A percentile compares a stretch with the other conserved stretches of the same genome.
Conservation (phyloP, 768 basidiomycete species). For the Epithele typhae region DNA sequence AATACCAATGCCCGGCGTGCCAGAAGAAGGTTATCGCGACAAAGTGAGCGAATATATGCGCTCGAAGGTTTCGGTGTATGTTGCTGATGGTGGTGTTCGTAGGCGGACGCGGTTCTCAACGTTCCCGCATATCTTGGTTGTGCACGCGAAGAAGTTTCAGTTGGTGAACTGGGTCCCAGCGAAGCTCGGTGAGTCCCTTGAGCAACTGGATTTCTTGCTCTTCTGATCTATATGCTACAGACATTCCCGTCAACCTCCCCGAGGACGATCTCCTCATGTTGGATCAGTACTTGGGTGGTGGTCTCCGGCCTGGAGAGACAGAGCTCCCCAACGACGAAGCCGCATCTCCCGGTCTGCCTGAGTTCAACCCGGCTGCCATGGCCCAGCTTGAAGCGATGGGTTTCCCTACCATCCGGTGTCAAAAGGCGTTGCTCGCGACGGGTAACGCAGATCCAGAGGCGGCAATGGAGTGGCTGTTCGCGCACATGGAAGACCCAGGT, state of each 20-base stretch:
- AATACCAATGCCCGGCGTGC: conserved; percentile 80
- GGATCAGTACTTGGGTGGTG: conserved; percentile 61
- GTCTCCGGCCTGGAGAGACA: conserved; percentile 52
- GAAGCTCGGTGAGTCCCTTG: conserved; percentile 63
- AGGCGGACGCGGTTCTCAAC: conserved; percentile 78
- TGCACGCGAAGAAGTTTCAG: conserved; percentile 94
- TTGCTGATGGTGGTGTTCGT: background rate
- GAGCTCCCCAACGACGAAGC: conserved; percentile 58
- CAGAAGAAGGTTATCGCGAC: conserved; percentile 60
- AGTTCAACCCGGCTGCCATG: conserved; percentile 74
- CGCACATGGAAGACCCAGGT: conserved; percentile 94
- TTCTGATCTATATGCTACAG: conserved; percentile 35
- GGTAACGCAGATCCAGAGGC: conserved; percentile 69
- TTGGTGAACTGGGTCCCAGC: conserved; percentile 95
- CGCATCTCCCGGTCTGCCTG: conserved; percentile 40
- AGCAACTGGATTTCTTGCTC: no score
- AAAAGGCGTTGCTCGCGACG: conserved; percentile 88
- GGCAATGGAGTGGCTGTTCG: conserved; percentile 96
- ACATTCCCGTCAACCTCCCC: conserved; percentile 80
- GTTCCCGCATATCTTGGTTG: conserved; percentile 82
- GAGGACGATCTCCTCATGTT: conserved; percentile 53
- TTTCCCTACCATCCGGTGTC: conserved; percentile 80
- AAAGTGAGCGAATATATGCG: conserved; percentile 48
- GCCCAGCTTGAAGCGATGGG: conserved; percentile 84
- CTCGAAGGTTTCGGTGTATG: no score